These are phyloP conservation scores for Boletus sp. DNA, from an alignment of 768 basidiomycete genomes.

Conservation along the genomic window DNA sequence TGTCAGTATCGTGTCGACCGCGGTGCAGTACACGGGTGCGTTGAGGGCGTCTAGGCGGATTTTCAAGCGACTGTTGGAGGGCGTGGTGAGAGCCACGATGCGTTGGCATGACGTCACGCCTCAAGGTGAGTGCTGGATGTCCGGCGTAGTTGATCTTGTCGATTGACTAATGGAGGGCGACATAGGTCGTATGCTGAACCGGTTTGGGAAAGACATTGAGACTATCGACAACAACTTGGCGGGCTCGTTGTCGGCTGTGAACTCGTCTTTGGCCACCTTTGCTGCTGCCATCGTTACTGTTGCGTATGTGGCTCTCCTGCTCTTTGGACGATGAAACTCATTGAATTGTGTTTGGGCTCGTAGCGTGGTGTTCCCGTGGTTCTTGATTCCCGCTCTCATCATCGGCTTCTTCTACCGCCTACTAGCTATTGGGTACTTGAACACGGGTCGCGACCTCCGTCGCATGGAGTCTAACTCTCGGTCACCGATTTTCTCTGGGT, in stretches of 20 bases:
- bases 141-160: neutral
- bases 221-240: conserved; percentile 78
- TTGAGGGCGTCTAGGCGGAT: conserved; percentile 35
- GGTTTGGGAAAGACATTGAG: conserved; percentile 85
- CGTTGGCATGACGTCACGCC: conserved; percentile 84
- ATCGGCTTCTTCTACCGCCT: conserved; percentile 73
- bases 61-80: conserved; percentile 54
- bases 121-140: conserved; percentile 43
- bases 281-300: conserved; percentile 72
- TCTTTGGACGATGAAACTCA: conserved; percentile 6
- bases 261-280: conserved; percentile 73
- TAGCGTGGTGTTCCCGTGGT: conserved; percentile 74
- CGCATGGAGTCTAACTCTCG: conserved; percentile 89
- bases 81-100: conserved; percentile 79
- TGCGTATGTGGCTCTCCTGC: conserved; percentile 42
- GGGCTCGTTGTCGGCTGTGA: conserved; percentile 68
- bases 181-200: conserved; percentile 77
- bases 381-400: conserved; percentile 71
- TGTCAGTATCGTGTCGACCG: conserved; percentile 42
- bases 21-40: conserved; percentile 57
- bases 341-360: neutral
- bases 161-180: neutral
- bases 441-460: conserved; percentile 78
- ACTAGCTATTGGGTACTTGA: conserved; percentile 68
- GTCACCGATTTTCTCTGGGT: conserved; percentile 81